Evolutionary conservation across 2,329 filamentous ascomycete species (phyloP), one percentile per base, ranked within the genome.

Genomic region (Aspergillus sp.): DNA sequence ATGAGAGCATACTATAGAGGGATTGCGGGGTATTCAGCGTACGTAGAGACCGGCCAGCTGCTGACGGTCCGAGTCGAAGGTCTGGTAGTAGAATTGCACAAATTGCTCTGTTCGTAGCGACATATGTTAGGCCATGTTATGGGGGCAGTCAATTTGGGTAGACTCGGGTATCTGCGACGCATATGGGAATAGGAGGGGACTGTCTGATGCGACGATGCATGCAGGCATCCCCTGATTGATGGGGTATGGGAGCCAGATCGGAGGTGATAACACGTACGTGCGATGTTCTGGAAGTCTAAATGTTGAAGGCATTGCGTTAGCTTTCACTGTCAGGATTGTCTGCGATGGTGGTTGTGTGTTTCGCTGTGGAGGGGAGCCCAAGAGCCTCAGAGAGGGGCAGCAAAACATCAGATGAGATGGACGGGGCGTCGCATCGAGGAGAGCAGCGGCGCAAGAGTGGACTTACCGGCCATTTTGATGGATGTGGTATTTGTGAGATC

Each of bases 51-150:
- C 73, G 13, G 77, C 79, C 47, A 97, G 85, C 54, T 75, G 70
- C 58, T 79, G 78, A 72, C 92, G 89, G 78, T 93, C 84, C 63
- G 73, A 65, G 77, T 96, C 92, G 80, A 97, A 96, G 62, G 88
- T 88, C 72, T 89, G 83, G 85, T 96, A 97, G 87, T 97, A 98
- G 83, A 89, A 94, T 62, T 88, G 75, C 68, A 94, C 89, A 80
- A 98, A 97, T 80, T 96, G 86, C 77, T 89, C 93, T 97, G 74
- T 71, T 61, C 2, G 23, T 39, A 60, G 70, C 68, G 42, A 23
- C 21, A 27, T 1, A 30, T 58, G 61, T 73, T 54, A 72, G 71
- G 47, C 42, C 32, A 32, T 30, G 21, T 44, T 38, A 32, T 25
- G n/a, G 25, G 2, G 17, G 27, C 58, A 41, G 41, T 53, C 63